Percentiles rank a stretch among this genome's conserved stretches.
phyloP scores from a whole-genome alignment of 2,329 filamentous ascomycete genomes.

The Tolypocladium nubicola region DNA sequence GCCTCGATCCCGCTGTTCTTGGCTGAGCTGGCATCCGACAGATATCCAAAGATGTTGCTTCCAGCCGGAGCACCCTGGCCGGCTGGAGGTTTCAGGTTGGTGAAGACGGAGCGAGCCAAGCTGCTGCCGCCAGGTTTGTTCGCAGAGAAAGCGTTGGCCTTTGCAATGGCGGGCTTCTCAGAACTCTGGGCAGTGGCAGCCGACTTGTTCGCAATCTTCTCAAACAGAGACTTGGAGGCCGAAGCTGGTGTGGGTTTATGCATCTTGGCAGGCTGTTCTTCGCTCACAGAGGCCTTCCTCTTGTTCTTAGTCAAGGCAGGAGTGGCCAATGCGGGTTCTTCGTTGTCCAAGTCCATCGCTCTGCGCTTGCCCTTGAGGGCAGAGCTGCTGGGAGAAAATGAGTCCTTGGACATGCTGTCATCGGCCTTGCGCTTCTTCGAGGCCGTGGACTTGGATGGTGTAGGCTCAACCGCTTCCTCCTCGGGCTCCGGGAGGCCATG shows the following conservation, averaged over 20 bases:
- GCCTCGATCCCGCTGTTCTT: conserved; percentile 42
- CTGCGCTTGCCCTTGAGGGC: conserved; percentile 39
- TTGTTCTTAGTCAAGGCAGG: conserved; percentile 34
- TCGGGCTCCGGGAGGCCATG: conserved; percentile 42
- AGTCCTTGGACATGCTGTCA: conserved; percentile 33
- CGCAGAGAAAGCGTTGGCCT: conserved; percentile 21
- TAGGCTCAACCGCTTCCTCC: conserved; percentile 26
- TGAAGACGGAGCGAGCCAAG: conserved; percentile 32
- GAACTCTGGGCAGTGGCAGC: conserved; percentile 15
- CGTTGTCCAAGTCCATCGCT: conserved; percentile 26
- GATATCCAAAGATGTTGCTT: conserved; percentile 48
- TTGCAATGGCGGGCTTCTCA: conserved; percentile 15
- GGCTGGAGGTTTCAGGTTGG: conserved; percentile 23
- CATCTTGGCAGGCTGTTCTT: conserved; percentile 39
- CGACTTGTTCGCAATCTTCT: conserved; percentile 44
- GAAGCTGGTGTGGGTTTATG: conserved; percentile 41
- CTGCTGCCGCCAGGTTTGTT: conserved; percentile 25
- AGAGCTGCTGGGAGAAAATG: conserved; percentile 21
- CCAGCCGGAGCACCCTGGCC: conserved; percentile 12
- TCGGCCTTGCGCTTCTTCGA: conserved; percentile 48
- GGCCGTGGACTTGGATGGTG: conserved; percentile 15
- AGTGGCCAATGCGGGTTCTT: conserved; percentile 17
- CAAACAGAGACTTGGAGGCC: conserved; percentile 42
- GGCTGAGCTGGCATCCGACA: conserved; percentile 44
- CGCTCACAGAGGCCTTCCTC: conserved; percentile 36